Evolutionary conservation across 192 early-diverging fungal genomes (phyloP), one percentile per base, ranked within the genome.

Genomic region (Coemansia erecta): DNA sequence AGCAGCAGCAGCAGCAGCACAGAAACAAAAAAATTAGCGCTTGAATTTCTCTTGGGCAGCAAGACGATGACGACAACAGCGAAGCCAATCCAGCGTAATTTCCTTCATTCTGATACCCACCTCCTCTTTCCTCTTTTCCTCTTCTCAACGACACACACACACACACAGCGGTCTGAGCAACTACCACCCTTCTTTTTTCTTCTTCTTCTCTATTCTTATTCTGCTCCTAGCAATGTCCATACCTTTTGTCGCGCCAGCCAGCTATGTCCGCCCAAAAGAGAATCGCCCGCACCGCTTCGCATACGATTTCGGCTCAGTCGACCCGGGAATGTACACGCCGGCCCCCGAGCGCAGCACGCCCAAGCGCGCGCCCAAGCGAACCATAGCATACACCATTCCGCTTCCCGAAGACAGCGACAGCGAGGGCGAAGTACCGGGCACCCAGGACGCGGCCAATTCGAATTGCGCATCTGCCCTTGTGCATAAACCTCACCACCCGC

Each of bases 251-350:
- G 44, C 52, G 23, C 49, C 65, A 12, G 44, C 68, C 45, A 66
- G 50, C 56, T 73, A 70, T 51, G 66, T 62, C 19, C 63, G 76
- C n/a, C 52, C 69, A 21, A 79, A 73, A 44, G 70, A 72, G 31
- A 64, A 68, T 51, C 70, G 76, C 8, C 77, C 77, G 23, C 72
- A 80, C 60, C 67, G 77, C 19, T 80, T 75, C 35, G 77, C 77
- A 0, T 80, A 75, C 59, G 77, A 80, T 68, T 80, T 67, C 53
- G 69, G 77, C 21, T 63, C 72, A 14, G 72, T 71, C 10, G 77
- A 80, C 69, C 77, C 77, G 8, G 77, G 77, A 19, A 80, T 80
- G 77, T 75, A 68, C 43, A 63, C 77, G 10, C 77, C 77, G 10
- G 41, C 72, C 2, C 67, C 72, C 8, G 77, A 80, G 26, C 64